Evolutionary conservation across 2,329 filamentous ascomycete genomes (phyloP), one percentile per base, ranked within the genome.

Genomic region (Ophiocordyceps sinensis): DNA sequence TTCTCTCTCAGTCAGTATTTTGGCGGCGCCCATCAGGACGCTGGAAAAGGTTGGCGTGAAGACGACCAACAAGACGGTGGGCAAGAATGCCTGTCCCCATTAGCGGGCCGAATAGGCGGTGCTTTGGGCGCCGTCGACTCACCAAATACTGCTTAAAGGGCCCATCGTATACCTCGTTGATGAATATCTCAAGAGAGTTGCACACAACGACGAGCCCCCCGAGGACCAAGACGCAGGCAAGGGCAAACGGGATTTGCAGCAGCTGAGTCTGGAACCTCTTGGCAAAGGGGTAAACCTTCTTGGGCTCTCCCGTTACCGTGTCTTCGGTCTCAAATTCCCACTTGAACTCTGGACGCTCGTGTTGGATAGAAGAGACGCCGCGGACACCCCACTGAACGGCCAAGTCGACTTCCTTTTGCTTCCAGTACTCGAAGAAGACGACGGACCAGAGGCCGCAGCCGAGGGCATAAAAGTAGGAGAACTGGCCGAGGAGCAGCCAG

Each of bases 381-480:
- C 83, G 79, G 3, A 94, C 87, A 13, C 84, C 83, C 89, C 89
- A 96, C 51, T 85, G 77, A 14, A 94, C 77, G 9, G 82, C 80
- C 8, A 96, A 68, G 54, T 96, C 88, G 2, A 79, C 69, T 60
- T 96, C 86, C 58, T 93, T 85, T 52, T 89, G 82, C 65, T 93
- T 94, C 89, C 89, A 96, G 61, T 84, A 94, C 57, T 96, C 89
- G 43, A 94, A 82, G 55, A 95, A 95, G 38, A 89, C 66, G 3
- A 91, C 79, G 43, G 82, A 82, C 85, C 88, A 94, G n/a, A 94
- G 64, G 29, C 79, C 82, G 55, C 81, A 88, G 36, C 81, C 70
- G 1, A 88, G 59, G 13, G 83, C 85, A 52, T 93, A 95, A 39
- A 87, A 61, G 43, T 79, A 75, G 2, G 88, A 94, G 62, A 87